Conservation (phyloP, 176 grass and related monocot genomes). For the Phyllostachys edulis region DNA sequence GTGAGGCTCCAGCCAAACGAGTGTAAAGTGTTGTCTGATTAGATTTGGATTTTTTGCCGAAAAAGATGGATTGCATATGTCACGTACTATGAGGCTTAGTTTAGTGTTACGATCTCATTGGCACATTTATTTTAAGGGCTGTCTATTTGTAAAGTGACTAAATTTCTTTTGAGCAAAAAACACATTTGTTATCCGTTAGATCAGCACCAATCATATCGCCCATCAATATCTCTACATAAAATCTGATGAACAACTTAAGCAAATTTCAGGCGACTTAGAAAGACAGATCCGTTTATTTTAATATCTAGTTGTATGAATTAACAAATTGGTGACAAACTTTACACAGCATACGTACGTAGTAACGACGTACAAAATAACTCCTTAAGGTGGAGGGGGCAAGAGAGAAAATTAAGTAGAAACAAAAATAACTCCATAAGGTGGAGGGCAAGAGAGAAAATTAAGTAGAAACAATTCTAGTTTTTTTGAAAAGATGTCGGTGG, state of each 20-base stretch:
- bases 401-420: neutral
- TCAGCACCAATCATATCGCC: too few species aligned
- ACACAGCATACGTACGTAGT: too few species aligned
- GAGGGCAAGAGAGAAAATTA: neutral
- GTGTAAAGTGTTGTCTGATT: neutral
- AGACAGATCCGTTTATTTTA: neutral
- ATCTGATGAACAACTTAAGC: too few species aligned
- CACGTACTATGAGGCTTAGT: neutral
- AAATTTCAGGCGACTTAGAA: too few species aligned
- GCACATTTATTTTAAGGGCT: neutral
- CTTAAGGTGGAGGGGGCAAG: too few species aligned
- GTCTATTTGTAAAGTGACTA: too few species aligned
- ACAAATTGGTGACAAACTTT: too few species aligned
- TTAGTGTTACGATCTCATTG: neutral
- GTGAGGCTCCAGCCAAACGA: neutral
- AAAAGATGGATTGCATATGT: neutral
- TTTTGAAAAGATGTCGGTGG: neutral
- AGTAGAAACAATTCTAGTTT: neutral
- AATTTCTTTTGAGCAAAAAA: too few species aligned
- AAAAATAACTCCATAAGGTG: neutral
- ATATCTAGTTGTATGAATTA: neutral
- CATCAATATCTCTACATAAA: too few species aligned
- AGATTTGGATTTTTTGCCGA: neutral
- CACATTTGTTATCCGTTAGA: too few species aligned
- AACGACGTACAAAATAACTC: too few species aligned